Evolutionary conservation across 2,329 filamentous ascomycete species (phyloP).

Genomic region (Fusarium dimerum): DNA sequence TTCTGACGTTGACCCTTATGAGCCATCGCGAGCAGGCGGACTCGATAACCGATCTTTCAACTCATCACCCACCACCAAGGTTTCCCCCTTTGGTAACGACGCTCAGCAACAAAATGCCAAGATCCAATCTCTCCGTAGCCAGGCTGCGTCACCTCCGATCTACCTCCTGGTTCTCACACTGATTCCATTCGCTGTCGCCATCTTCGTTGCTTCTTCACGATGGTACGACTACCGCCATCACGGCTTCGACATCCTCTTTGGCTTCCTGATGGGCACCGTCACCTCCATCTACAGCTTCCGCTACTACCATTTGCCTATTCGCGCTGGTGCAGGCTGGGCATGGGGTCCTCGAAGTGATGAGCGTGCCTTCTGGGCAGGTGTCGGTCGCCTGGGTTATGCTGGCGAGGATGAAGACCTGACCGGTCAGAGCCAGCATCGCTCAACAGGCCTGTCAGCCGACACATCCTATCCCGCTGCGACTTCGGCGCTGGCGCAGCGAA

Average conservation of each 20-base stretch:
- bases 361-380: constrained; percentile 77
- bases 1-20: constrained; percentile 39
- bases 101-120: constrained; percentile 33
- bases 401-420: constrained; percentile 38
- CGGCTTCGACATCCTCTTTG: constrained; percentile 88
- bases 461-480: constrained; percentile 28
- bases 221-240: constrained; percentile 90
- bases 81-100: constrained; percentile 11
- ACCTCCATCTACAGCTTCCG: constrained; percentile 76
- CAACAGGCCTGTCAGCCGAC: constrained; percentile 29
- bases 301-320: constrained; percentile 81
- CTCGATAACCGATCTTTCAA: constrained; percentile 20
- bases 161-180: constrained; percentile 73
- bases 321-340: constrained; percentile 77
- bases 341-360: constrained; percentile 77
- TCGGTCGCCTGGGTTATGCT: constrained; percentile 61
- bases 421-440: constrained; percentile 12
- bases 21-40: constrained; percentile 26
- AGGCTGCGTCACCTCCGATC: constrained; percentile 79
- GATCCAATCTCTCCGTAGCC: constrained; percentile 53
- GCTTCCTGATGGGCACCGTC: constrained; percentile 74
- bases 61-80: constrained; percentile 28
- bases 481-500: constrained; percentile 24
- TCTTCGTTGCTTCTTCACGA: constrained; percentile 82
- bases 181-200: constrained; percentile 70